Base-by-base conservation (phyloP, 495 filamentous ascomycete species). In the Aspergillus avenaceus region DNA sequence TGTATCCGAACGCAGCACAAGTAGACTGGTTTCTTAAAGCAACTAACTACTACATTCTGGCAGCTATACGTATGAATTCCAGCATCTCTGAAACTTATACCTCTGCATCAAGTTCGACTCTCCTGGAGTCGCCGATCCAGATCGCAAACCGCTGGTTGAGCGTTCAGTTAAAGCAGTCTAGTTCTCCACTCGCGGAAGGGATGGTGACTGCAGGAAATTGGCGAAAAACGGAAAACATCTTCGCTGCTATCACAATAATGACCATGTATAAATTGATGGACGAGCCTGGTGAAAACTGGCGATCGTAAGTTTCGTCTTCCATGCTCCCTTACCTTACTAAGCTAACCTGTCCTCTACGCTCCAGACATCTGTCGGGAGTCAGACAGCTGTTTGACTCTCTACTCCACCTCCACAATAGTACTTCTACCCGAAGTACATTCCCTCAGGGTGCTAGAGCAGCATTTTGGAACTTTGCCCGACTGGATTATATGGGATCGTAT, bases 1-100 rank as follows among this genome's bases (percentile, higher is more conserved):
- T 46, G 6, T 75, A 75, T 41, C 69, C 69, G 8, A 72, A 71
- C 49, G 44, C 65, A 0, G 47, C 52, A 9, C 53, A 67, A 14
- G 64, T 66, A 4, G 70, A 75, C 29, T 75, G 72, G 72, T 65
- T 63, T 23, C 58, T 71, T 24, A 75, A 75, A 41, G 69, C 64
- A 13, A 63, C 64, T 22, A 73, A 72, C 40, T 75, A 75, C 44
- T 70, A 68, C 49, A 73, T 70, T 24, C 54, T 74, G 31, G 60
- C 69, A 5, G 54, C 58, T 23, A 63, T 62, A 5, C 53, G 60
- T 21, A 57, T 74, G 43, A 66, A 62, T 22, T 55, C 49, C 4
- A 46, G 41, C 12, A 59, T 63, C 2, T 67, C 65, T 1, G 67
- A 65, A 37, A 53, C 56, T n/a, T 74, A 72, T 42, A 63, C 49